Percentiles rank a stretch among this genome's conserved stretches.
Conservation (phyloP, 192 early-diverging fungal genomes). For the Piromyces finnis region DNA sequence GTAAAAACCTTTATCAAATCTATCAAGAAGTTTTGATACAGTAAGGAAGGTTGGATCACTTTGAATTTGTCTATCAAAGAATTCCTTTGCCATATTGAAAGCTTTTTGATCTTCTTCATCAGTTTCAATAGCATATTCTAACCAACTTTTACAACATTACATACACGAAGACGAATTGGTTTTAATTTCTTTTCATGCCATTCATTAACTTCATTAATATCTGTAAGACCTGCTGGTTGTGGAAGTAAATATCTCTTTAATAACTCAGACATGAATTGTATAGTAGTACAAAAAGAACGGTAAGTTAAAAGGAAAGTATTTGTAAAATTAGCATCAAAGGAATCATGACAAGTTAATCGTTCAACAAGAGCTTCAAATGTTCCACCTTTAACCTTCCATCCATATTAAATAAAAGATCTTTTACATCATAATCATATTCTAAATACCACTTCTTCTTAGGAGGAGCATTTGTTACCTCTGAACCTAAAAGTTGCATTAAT, state of each 20-base stretch:
- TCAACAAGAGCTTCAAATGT: constrained; percentile 51
- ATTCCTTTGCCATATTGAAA: constrained; percentile 26
- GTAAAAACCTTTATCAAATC: background rate
- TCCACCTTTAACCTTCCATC: constrained; percentile 58
- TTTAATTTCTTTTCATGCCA: constrained; percentile 80
- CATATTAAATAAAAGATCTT: constrained; percentile 38
- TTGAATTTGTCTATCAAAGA: background rate
- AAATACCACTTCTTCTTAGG: constrained; percentile 17
- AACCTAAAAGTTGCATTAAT: background rate
- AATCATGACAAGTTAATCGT: constrained; percentile 50
- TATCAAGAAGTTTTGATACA: background rate
- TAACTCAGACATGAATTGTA: constrained; percentile 53
- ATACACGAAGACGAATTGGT: constrained; percentile 77
- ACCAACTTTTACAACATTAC: constrained; percentile 89
- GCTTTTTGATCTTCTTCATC: constrained; percentile 45
- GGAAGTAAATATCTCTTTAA: constrained; percentile 57
- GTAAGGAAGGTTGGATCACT: background rate
- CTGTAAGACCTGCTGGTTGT: constrained; percentile 45
- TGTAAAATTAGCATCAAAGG: constrained; percentile 42
- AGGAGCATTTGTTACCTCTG: background rate
- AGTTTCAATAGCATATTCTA: constrained; percentile 77
- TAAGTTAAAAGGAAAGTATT: constrained; percentile 86
- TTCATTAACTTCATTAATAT: constrained; percentile 30
- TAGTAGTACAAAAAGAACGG: constrained; percentile 71
- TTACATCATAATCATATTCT: constrained; percentile 25